Evolutionary conservation across 2,329 filamentous ascomycete genomes (phyloP).

Genomic region (Nigrograna mackinnonii): DNA sequence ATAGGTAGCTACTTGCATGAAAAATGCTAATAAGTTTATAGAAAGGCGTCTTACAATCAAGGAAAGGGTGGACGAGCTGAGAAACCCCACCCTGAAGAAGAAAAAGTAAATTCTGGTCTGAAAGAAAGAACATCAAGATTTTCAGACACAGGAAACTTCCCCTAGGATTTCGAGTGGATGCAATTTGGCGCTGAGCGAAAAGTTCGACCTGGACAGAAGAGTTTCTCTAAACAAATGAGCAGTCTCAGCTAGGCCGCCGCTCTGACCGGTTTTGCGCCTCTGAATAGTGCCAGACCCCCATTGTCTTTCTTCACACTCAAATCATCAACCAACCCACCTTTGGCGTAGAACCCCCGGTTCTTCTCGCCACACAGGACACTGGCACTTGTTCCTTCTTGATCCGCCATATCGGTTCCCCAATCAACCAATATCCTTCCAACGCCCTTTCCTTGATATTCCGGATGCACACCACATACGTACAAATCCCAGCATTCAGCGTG

Average conservation of each 20-base stretch:
- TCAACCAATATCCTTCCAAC: slow-evolving; percentile 40
- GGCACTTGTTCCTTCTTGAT: slow-evolving; percentile 26
- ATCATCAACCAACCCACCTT: slow-evolving; percentile 19
- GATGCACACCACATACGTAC: slow-evolving; percentile 33
- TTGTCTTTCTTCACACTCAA: slow-evolving; percentile 7
- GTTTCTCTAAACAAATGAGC: no score
- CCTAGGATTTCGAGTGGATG: no score
- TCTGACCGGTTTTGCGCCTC: no score
- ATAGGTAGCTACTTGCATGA: not conserved
- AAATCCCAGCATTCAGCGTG: slow-evolving; percentile 30
- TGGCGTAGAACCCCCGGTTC: slow-evolving; percentile 30
- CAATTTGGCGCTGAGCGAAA: no score
- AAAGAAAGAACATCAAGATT: no score
- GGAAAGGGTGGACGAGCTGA: no score
- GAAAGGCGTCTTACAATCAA: no score
- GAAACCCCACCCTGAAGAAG: no score
- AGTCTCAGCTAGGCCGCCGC: no score
- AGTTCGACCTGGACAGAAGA: no score
- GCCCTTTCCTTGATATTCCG: slow-evolving; percentile 40
- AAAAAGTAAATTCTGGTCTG: no score
- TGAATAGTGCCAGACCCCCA: slow-evolving; percentile 24
- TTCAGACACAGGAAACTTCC: no score
- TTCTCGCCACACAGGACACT: slow-evolving; percentile 34
- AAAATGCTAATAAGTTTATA: not conserved
- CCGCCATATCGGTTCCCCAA: slow-evolving; percentile 41